These are phyloP conservation scores for Cyberlindnera mycetangii DNA, from an alignment of 805 yeast genomes.

Conservation along the genomic window DNA sequence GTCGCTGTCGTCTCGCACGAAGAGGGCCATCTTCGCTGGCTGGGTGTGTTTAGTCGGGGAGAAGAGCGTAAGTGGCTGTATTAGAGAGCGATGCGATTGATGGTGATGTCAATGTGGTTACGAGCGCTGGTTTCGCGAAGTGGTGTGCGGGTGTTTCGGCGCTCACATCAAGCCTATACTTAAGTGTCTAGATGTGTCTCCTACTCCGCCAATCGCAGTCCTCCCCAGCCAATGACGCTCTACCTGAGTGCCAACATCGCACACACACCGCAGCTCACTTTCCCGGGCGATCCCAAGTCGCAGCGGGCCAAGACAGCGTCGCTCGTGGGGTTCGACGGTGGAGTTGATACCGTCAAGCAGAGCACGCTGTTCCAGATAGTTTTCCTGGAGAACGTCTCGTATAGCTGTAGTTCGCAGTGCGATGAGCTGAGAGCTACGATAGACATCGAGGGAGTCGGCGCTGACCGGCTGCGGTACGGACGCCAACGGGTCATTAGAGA, in stretches of 20 bases:
- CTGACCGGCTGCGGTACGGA: constrained; percentile 45
- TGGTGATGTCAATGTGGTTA: no score
- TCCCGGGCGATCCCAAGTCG: constrained; percentile 21
- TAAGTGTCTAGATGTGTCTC: no score
- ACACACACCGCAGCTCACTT: not conserved
- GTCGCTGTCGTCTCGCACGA: constrained; percentile 5
- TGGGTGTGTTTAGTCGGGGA: no score
- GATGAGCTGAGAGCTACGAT: constrained; percentile 51
- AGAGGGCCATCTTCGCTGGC: constrained; percentile 8
- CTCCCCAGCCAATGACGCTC: not conserved
- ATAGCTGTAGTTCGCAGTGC: constrained; percentile 47
- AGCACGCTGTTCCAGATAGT: constrained; percentile 52
- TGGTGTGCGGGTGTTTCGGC: not conserved
- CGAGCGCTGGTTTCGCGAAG: not conserved
- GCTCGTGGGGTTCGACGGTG: constrained; percentile 1
- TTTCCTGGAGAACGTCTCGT: constrained; percentile 50
- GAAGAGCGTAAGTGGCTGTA: no score
- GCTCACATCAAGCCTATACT: no score
- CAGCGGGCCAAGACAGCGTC: constrained; percentile 20
- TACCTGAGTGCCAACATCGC: constrained; percentile 17
- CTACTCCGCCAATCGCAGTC: no score
- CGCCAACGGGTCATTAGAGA: constrained; percentile 37
- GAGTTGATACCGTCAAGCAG: constrained; percentile 12
- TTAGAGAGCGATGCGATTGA: no score
- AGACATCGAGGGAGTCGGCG: constrained; percentile 59